phyloP scores from a whole-genome alignment of 768 basidiomycete species.

The Hericium erinaceus region DNA sequence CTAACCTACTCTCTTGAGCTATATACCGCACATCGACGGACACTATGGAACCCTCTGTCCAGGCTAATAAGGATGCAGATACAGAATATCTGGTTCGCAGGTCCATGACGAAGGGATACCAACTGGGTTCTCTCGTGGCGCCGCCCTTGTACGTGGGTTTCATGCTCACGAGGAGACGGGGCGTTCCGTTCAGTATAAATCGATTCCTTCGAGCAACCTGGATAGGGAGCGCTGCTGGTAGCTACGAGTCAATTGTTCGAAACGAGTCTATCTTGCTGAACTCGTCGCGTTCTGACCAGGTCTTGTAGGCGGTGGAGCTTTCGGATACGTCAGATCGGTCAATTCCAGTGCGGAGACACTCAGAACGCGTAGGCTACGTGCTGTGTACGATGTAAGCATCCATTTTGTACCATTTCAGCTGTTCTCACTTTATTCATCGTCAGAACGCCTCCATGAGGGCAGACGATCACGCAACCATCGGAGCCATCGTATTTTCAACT shows the following conservation, averaged over 20 bases:
- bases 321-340: constrained; percentile 53
- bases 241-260: constrained; percentile 5
- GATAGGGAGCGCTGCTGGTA: constrained; percentile 58
- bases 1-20: too few species aligned
- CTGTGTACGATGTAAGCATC: constrained; percentile 48
- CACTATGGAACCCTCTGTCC: too few species aligned
- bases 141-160: constrained; percentile 54
- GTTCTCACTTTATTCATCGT: neutral
- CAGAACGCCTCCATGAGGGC: constrained; percentile 51
- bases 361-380: constrained; percentile 38
- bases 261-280: neutral
- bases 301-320: constrained; percentile 39
- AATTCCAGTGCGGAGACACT: constrained; percentile 42
- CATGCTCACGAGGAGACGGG: constrained; percentile 44
- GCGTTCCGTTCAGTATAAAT: constrained; percentile 47
- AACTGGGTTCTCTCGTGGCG: constrained; percentile 50
- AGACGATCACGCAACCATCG: constrained; percentile 72
- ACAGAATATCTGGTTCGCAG: constrained; percentile 59
- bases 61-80: constrained; percentile 28
- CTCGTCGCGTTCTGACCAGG: constrained; percentile 24
- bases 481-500: constrained; percentile 52
- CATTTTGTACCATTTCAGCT: neutral
- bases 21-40: too few species aligned
- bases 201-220: constrained; percentile 63
- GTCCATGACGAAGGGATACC: constrained; percentile 59